A percentile compares a stretch with the other conserved stretches of the same genome.
Conservation (phyloP, 257 asterid species). For the Rauvolfia tetraphylla region DNA sequence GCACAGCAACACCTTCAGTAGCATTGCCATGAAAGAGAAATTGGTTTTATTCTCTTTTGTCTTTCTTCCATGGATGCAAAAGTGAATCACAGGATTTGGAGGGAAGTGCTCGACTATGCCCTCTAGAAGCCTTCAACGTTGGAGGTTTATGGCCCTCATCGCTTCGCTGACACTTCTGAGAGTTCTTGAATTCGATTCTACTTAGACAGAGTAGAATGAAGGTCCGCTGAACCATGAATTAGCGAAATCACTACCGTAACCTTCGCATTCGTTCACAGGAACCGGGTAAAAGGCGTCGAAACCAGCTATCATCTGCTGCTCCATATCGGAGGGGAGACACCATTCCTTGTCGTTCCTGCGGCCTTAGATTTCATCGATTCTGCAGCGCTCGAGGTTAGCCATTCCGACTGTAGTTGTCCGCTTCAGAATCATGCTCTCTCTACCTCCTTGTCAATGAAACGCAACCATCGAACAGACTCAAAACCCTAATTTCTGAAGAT, state of each 20-base stretch:
- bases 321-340: slow-evolving; percentile 19
- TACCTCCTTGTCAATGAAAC: slow-evolving; percentile 10
- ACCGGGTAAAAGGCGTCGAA: slow-evolving; percentile 32
- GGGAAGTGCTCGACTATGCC: slow-evolving; percentile 63
- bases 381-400: slow-evolving; percentile 74
- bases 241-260: slow-evolving; percentile 25
- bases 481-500: slow-evolving; percentile 14
- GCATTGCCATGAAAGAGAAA: slow-evolving; percentile 17
- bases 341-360: slow-evolving; percentile 30
- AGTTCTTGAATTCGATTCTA: slow-evolving; percentile 11
- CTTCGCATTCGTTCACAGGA: slow-evolving; percentile 52
- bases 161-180: slow-evolving; percentile 21
- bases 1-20: slow-evolving; percentile 28
- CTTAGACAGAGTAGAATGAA: slow-evolving; percentile 23
- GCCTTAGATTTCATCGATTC: slow-evolving; percentile 36
- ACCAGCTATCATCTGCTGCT: slow-evolving; percentile 26
- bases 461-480: slow-evolving; percentile 11
- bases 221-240: slow-evolving; percentile 29
- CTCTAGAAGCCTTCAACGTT: slow-evolving; percentile 66
- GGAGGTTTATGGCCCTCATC: slow-evolving; percentile 43
- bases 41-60: slow-evolving; percentile 29
- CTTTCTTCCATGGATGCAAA: slow-evolving; percentile 66
- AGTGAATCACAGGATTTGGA: slow-evolving; percentile 54
- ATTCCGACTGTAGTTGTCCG: slow-evolving; percentile 32
- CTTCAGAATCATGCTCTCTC: slow-evolving; percentile 34